Evolutionary conservation across 805 yeast species (phyloP).

Genomic region (Maudiozyma pseudohumilis): DNA sequence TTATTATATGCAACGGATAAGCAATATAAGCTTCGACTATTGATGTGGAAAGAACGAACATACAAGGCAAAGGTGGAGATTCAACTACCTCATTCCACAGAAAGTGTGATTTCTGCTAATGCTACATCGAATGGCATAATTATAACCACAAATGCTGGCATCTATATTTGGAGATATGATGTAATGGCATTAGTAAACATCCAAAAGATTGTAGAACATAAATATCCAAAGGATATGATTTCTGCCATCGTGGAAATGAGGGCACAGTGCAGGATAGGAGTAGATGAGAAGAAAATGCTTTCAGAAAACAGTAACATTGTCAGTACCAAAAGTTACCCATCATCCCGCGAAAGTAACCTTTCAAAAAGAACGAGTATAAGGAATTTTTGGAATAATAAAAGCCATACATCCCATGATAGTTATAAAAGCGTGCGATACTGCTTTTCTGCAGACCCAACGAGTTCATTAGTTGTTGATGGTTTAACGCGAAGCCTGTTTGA

Average conservation of each 20-base stretch:
- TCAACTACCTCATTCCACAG: conserved; percentile 12
- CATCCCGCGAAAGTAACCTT: conserved; percentile 7
- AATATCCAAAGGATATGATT: conserved; percentile 15
- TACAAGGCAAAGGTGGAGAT: conserved; percentile 21
- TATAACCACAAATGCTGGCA: conserved; percentile 15
- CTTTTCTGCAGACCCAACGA: conserved; percentile 4
- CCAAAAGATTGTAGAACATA: conserved; percentile 15
- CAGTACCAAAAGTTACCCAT: conserved; percentile 2
- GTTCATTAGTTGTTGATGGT: conserved; percentile 13
- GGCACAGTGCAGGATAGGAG: background rate
- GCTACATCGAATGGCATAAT: conserved; percentile 13
- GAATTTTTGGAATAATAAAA: conserved; percentile 14
- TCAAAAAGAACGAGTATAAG: conserved; percentile 15
- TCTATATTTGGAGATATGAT: conserved; percentile 20
- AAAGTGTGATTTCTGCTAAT: conserved; percentile 13
- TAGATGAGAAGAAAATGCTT: background rate
- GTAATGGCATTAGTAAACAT: conserved; percentile 10
- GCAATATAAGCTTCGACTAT: conserved; percentile 15
- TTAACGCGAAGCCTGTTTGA: conserved; percentile 11
- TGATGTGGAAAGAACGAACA: conserved; percentile 23
- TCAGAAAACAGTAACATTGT: conserved; percentile 4
- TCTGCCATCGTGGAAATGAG: conserved; percentile 13
- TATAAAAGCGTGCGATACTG: conserved; percentile 8
- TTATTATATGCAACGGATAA: conserved; percentile 14
- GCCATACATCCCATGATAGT: background rate